Evolutionary conservation across 1,139 yeast genomes (phyloP).

Genomic region (Yamadazyma pseudoaaseri): DNA sequence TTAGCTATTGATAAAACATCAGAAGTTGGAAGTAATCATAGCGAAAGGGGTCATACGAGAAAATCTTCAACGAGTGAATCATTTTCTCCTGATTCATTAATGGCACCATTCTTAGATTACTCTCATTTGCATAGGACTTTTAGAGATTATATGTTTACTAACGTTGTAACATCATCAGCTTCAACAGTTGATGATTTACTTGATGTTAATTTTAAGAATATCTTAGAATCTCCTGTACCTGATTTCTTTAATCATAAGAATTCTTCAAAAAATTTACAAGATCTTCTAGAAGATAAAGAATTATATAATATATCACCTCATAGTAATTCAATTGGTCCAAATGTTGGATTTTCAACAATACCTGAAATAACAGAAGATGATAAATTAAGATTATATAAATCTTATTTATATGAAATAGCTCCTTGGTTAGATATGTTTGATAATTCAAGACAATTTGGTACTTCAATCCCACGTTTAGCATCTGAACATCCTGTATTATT

Average conservation of each 20-base stretch:
- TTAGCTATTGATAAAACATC: not conserved
- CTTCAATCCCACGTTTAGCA: conserved; percentile 21
- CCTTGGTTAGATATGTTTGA: conserved; percentile 37
- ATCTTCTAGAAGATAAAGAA: conserved; percentile 10
- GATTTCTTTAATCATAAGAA: conserved; percentile 8
- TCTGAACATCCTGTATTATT: conserved; percentile 19
- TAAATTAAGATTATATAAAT: conserved; percentile 20
- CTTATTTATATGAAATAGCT: conserved; percentile 29
- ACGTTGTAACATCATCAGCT: conserved; percentile 16
- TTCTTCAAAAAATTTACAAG: conserved; percentile 13
- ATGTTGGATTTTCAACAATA: not conserved
- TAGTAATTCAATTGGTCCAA: conserved; percentile 5
- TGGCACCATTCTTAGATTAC: conserved; percentile 18
- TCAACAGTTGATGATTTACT: conserved; percentile 6
- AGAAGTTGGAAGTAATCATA: not conserved
- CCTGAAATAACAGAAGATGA: conserved; percentile 13
- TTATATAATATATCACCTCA: conserved; percentile 4
- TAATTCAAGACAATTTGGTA: conserved; percentile 25
- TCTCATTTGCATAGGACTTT: conserved; percentile 23
- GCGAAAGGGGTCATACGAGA: not conserved
- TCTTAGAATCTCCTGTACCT: conserved; percentile 14
- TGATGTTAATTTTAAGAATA: conserved; percentile 14
- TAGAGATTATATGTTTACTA: conserved; percentile 32
- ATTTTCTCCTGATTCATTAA: conserved; percentile 14
- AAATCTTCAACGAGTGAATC: conserved; percentile 6